Base-by-base conservation (phyloP, 495 filamentous ascomycete species). In the Aspergillus steynii region DNA sequence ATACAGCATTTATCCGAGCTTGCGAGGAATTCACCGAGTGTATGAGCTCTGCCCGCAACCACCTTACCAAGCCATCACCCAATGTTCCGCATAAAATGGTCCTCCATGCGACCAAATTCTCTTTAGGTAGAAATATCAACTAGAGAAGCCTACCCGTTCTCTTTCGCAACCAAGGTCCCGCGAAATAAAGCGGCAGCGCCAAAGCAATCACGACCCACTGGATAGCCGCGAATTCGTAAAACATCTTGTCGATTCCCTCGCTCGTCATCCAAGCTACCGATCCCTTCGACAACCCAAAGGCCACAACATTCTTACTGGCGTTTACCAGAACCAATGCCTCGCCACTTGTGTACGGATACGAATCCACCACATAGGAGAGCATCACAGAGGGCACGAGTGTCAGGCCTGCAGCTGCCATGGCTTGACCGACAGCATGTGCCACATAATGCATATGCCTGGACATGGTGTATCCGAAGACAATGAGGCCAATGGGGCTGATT, bases 261-360 rank as follows among this genome's bases (percentile, higher is more conserved):
- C 47, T 62, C 5, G 65, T 60, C 68, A 75, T 66, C 74, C 74
- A 78, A 14, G 59, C 15, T 31, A 66, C 64, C 14, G 63, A 64
- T 10, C 65, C 61, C 25, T 65, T 65, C 1, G 71, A 65, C 28
- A 78, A 46, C 0, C 75, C 75, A 61, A 78, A 78, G 0, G 75
- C 75, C 55, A 78, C 68, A 3, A 75, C 61, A 57, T 78, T 78
- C 70, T 78, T 78, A 2, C 74, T 73, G 0, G 73, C 65, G 58
- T 78, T 78, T n/a, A 78, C 68, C 29, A 69, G 48, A 2, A 74
- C 71, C 45, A 74, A 60, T 1, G 71, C 71, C 62, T 74, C 71
- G 12, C 67, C 70, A 29, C 69, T 70, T 8, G 59, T 59, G 5
- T 59, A 49, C 15, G 71, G 71, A 47, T 71, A 74, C 1, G 69